Evolutionary conservation across 306 rosid species (phyloP).

Genomic region (Vicia villosa): DNA sequence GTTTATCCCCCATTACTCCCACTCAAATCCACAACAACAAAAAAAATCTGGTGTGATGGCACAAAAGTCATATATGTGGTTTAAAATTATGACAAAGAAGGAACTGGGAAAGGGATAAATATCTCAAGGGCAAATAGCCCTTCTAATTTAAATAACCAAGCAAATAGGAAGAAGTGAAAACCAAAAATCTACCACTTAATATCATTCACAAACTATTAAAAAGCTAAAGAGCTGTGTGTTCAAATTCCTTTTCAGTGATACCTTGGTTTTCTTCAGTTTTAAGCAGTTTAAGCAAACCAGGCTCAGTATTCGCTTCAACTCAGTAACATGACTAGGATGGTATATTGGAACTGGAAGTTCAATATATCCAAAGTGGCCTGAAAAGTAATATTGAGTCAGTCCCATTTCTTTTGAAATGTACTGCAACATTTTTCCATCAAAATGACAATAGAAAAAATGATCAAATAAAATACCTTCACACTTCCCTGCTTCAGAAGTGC

Average conservation of each 20-base stretch:
- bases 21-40: not conserved
- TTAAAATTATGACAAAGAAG: slow-evolving; percentile 8
- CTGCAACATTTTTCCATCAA: slow-evolving; percentile 1
- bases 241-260: slow-evolving; percentile 38
- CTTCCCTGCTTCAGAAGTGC: slow-evolving; percentile 78
- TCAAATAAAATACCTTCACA: slow-evolving; percentile 72
- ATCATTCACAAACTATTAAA: slow-evolving; percentile 1
- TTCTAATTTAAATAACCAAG: not conserved
- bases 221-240: slow-evolving; percentile 1
- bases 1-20: not conserved
- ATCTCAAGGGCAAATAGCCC: slow-evolving; percentile 9
- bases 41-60: not conserved
- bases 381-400: slow-evolving; percentile 35
- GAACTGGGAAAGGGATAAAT: not conserved
- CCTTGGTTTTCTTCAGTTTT: slow-evolving; percentile 75
- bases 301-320: slow-evolving; percentile 70
- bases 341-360: slow-evolving; percentile 83
- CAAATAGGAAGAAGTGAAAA: not conserved
- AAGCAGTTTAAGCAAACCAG: slow-evolving; percentile 76
- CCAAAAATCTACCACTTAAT: not conserved
- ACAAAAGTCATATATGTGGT: not conserved
- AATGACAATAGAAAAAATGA: slow-evolving; percentile 22
- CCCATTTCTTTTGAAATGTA: slow-evolving; percentile 8
- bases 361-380: slow-evolving; percentile 94
- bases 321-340: slow-evolving; percentile 84